Percentiles rank a stretch among this genome's conserved stretches.
Evolutionary conservation across 257 asterid genomes (phyloP).

Genomic region (Knoxia roxburghii): DNA sequence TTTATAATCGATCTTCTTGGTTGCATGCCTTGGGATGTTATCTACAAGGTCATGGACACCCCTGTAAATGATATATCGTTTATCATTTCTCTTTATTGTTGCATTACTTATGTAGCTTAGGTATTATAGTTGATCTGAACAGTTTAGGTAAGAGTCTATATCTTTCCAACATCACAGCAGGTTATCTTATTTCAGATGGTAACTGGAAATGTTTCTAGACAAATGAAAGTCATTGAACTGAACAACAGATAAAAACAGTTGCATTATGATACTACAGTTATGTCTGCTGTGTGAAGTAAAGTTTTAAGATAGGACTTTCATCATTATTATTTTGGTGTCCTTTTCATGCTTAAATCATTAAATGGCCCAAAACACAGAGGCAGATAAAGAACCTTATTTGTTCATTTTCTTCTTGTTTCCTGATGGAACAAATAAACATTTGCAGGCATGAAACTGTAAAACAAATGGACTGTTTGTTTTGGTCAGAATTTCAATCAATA

Average conservation of each 20-base stretch:
- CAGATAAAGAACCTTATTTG: not conserved
- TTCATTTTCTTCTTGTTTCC: not conserved
- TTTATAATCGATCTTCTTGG: conserved; percentile 38
- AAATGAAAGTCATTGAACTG: not conserved
- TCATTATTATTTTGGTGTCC: not conserved
- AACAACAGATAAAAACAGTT: not conserved
- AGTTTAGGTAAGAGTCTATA: not conserved
- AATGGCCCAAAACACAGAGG: not conserved
- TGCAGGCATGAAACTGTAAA: conserved; percentile 2
- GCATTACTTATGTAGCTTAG: not conserved
- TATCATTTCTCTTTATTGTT: not conserved
- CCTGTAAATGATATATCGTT: not conserved
- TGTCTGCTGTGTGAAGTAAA: not conserved
- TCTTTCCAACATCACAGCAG: too few species aligned
- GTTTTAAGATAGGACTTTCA: not conserved
- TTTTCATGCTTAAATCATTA: not conserved
- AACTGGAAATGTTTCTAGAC: not conserved
- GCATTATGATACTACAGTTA: too few species aligned
- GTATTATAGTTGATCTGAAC: not conserved
- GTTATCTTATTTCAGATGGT: not conserved
- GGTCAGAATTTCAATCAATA: not conserved
- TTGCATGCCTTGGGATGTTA: conserved; percentile 46
- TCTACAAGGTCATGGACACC: conserved; percentile 28
- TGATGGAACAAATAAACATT: not conserved
- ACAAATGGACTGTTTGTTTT: not conserved